Evolutionary conservation across 805 yeast genomes (phyloP).

Genomic region (Sugiyamaella lignohabitans): DNA sequence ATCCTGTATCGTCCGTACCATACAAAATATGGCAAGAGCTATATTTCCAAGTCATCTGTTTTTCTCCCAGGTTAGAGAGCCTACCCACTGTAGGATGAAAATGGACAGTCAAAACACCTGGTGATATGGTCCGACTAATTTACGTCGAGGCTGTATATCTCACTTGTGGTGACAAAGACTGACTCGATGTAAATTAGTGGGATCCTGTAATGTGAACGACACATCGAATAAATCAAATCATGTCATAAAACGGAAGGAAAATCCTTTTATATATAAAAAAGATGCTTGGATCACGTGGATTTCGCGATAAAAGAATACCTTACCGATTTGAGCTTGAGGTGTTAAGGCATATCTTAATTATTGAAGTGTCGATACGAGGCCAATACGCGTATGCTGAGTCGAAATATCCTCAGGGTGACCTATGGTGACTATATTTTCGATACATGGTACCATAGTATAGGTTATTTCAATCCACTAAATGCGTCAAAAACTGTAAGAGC

Average conservation of each 20-base stretch:
- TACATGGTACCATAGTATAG: conserved; percentile 87
- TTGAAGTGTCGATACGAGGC: too few species aligned
- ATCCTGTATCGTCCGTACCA: too few species aligned
- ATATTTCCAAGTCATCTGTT: not conserved
- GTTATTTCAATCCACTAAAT: conserved; percentile 48
- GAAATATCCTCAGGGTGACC: conserved; percentile 60
- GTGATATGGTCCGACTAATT: not conserved
- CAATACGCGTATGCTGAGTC: conserved; percentile 2
- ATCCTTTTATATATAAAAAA: too few species aligned
- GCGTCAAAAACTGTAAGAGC: conserved; percentile 18
- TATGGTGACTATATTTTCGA: conserved; percentile 63
- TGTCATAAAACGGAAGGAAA: not conserved
- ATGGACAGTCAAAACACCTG: not conserved
- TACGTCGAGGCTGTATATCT: too few species aligned
- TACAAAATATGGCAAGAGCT: not conserved
- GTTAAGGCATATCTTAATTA: too few species aligned
- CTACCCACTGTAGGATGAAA: not conserved
- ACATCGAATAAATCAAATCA: not conserved
- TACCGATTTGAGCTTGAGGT: too few species aligned
- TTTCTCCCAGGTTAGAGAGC: conserved; percentile 2
- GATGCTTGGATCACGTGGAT: not conserved
- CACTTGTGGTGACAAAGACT: not conserved
- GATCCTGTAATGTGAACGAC: not conserved
- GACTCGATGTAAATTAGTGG: not conserved
- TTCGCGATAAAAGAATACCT: too few species aligned